Evolutionary conservation across 208 protist genomes (phyloP).

Genomic region (Sergeia podlipaevii): DNA sequence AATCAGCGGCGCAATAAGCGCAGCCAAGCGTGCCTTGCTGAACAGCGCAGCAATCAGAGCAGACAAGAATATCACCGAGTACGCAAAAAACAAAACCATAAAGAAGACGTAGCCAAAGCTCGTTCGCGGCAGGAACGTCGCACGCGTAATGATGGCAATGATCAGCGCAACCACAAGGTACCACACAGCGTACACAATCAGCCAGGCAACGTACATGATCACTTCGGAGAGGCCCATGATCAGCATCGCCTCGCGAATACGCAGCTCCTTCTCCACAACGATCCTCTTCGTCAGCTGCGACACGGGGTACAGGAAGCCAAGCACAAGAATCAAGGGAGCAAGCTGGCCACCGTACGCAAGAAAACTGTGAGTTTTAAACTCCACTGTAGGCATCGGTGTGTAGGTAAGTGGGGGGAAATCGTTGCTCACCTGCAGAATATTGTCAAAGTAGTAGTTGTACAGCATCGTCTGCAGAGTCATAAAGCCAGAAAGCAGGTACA

Average conservation of each 20-base stretch:
- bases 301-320: slow-evolving; percentile 47
- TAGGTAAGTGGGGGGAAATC: slow-evolving; percentile 14
- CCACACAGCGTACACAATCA: slow-evolving; percentile 23
- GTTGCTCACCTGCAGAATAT: neutral
- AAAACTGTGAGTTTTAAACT: slow-evolving; percentile 26
- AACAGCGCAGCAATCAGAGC: slow-evolving; percentile 40
- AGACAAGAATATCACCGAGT: slow-evolving; percentile 30
- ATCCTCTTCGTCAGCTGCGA: slow-evolving; percentile 34
- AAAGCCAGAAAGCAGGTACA: slow-evolving; percentile 59
- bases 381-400: slow-evolving; percentile 36
- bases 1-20: slow-evolving; percentile 35
- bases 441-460: slow-evolving; percentile 30
- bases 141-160: slow-evolving; percentile 28
- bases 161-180: slow-evolving; percentile 30
- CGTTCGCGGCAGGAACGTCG: slow-evolving; percentile 22
- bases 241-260: slow-evolving; percentile 52
- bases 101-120: slow-evolving; percentile 47
- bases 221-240: slow-evolving; percentile 56
- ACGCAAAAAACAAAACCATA: slow-evolving; percentile 35
- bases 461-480: slow-evolving; percentile 39
- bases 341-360: slow-evolving; percentile 19
- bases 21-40: slow-evolving; percentile 29
- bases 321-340: slow-evolving; percentile 31
- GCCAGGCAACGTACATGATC: slow-evolving; percentile 38
- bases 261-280: slow-evolving; percentile 52